A percentile compares a stretch with the other conserved stretches of the same genome.
These are phyloP conservation scores for Penicillium manginii DNA, from an alignment of 495 filamentous ascomycete genomes.

Conservation along the genomic window DNA sequence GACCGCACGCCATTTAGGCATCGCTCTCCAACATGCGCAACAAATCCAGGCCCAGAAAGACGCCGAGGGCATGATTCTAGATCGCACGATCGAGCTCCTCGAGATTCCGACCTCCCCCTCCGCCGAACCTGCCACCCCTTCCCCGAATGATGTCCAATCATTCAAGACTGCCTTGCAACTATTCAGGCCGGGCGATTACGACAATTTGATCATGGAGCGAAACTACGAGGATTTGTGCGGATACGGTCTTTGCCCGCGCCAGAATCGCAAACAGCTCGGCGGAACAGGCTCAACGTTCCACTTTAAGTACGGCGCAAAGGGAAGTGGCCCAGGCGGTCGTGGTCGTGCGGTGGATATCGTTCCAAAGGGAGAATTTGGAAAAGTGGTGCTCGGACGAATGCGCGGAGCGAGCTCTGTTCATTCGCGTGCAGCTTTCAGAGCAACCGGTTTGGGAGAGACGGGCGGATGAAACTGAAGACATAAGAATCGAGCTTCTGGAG, in stretches of 20 bases:
- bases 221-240: conserved; percentile 80
- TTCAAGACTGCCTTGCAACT: conserved; percentile 63
- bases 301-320: conserved; percentile 51
- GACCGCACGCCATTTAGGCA: conserved; percentile 57
- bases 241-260: conserved; percentile 73
- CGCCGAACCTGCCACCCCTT: conserved; percentile 62
- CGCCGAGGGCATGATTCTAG: conserved; percentile 71
- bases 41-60: conserved; percentile 77
- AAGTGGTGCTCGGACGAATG: conserved; percentile 88
- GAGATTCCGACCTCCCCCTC: conserved; percentile 56
- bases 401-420: conserved; percentile 74
- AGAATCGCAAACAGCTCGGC: conserved; percentile 50
- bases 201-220: conserved; percentile 82
- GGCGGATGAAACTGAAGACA: conserved; percentile 40
- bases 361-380: conserved; percentile 68
- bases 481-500: conserved; percentile 58
- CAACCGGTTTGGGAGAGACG: conserved; percentile 76
- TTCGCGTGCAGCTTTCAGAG: conserved; percentile 83
- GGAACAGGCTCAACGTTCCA: conserved; percentile 45
- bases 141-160: conserved; percentile 52
- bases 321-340: conserved; percentile 54
- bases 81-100: conserved; percentile 67
- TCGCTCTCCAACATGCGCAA: conserved; percentile 79
- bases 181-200: conserved; percentile 88
- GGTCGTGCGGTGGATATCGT: conserved; percentile 60